phyloP scores from a whole-genome alignment of 257 asterid genomes.

The Solanum medicagineum region DNA sequence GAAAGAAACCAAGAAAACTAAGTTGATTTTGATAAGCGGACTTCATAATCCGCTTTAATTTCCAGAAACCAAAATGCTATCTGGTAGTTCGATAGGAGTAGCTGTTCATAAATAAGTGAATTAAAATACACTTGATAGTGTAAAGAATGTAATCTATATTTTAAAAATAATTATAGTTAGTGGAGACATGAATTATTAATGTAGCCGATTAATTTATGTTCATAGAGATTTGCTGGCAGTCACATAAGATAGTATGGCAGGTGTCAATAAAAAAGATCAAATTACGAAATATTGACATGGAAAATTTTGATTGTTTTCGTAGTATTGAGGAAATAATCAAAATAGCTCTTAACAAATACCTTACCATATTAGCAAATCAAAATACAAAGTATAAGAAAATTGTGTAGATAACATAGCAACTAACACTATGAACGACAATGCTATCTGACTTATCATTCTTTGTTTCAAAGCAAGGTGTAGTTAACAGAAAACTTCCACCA shows the following conservation, averaged over 20 bases:
- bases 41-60: slow-evolving; percentile 20
- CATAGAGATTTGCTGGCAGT: background rate
- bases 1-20: slow-evolving; percentile 47
- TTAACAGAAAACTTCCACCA: slow-evolving; percentile 12
- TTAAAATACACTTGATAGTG: background rate
- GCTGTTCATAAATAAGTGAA: background rate
- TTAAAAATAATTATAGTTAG: background rate
- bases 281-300: no score
- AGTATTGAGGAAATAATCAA: no score
- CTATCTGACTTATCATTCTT: no score
- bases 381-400: no score
- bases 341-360: no score
- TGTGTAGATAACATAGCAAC: no score
- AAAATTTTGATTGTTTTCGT: no score
- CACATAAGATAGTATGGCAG: no score
- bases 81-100: background rate
- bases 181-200: background rate
- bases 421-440: no score
- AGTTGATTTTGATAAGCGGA: slow-evolving; percentile 52
- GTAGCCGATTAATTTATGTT: background rate
- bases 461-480: no score
- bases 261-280: no score
- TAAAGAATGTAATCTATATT: background rate
- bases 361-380: no score
- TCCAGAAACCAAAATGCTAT: background rate